Evolutionary conservation across 1,139 yeast species (phyloP).

Genomic region (Geotrichum candidum): DNA sequence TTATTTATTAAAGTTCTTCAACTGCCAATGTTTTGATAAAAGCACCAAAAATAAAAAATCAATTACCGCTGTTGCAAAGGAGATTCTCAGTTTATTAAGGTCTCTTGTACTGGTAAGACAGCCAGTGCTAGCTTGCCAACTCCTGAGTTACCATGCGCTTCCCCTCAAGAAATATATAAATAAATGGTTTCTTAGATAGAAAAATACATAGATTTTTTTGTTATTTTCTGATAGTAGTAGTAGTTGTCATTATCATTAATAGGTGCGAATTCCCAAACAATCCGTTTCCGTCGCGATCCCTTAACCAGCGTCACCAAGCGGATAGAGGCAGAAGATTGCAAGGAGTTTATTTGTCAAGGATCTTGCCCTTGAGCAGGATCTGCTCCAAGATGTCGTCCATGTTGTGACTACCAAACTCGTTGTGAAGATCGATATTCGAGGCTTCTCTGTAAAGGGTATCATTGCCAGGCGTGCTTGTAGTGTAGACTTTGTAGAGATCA

Average conservation of each 20-base stretch:
- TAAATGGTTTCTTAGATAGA: neutral
- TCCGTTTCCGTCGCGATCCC: too few relatives aligned
- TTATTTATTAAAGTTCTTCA: too few relatives aligned
- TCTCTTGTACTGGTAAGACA: neutral
- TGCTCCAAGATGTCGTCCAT: slow-evolving; percentile 9
- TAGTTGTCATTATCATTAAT: neutral
- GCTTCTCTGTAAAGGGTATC: slow-evolving; percentile 11
- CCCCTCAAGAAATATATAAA: too few relatives aligned
- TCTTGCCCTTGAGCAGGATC: neutral
- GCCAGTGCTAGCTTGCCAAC: neutral
- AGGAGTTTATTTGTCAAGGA: neutral
- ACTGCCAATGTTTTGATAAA: too few relatives aligned
- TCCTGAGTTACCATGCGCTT: neutral
- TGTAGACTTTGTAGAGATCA: slow-evolving; percentile 10
- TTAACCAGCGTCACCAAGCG: too few relatives aligned
- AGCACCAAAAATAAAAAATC: too few relatives aligned
- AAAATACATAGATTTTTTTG: too few relatives aligned
- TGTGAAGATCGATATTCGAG: slow-evolving; percentile 9
- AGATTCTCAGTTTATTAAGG: too few relatives aligned
- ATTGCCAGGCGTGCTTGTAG: slow-evolving; percentile 1
- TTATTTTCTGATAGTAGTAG: neutral
- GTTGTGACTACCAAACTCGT: slow-evolving; percentile 14
- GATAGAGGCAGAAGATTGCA: too few relatives aligned
- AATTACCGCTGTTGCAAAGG: too few relatives aligned
- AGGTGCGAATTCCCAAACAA: neutral